A percentile compares a stretch with the other conserved stretches of the same genome.
Conservation (phyloP, 225 moss, liverwort and hornwort species). For the Polytrichum formosum region DNA sequence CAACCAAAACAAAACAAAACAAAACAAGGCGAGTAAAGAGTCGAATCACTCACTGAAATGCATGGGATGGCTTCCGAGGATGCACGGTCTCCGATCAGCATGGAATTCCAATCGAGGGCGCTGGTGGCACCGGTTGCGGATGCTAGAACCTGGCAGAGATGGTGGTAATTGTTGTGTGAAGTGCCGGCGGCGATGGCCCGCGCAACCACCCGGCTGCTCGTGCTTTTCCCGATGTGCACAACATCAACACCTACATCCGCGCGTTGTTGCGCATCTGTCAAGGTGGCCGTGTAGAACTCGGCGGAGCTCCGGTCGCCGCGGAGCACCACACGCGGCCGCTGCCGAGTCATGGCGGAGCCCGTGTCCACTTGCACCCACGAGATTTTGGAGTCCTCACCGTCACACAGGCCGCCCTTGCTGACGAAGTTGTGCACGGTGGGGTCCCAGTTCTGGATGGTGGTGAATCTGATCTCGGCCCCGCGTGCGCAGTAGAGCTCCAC, state of each 20-base stretch:
- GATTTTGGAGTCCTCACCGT: slow-evolving; percentile 17
- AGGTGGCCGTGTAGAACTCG: slow-evolving; percentile 2
- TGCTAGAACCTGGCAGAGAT: slow-evolving; percentile 8
- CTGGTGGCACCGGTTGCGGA: slow-evolving; percentile 4
- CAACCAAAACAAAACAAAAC: too few species aligned
- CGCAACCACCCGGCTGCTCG: slow-evolving; percentile 13
- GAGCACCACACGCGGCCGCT: slow-evolving; percentile 21
- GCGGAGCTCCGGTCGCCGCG: slow-evolving; percentile 14
- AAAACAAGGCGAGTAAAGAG: background rate
- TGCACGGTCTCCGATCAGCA: slow-evolving; percentile 15
- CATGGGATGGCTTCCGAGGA: background rate
- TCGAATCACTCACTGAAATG: slow-evolving; percentile 1
- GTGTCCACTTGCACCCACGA: slow-evolving; percentile 18
- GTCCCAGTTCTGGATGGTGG: slow-evolving; percentile 13
- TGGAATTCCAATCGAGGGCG: background rate
- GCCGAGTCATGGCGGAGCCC: slow-evolving; percentile 15
- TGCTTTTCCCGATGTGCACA: slow-evolving; percentile 12
- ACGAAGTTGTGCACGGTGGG: slow-evolving; percentile 9
- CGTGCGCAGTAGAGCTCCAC: slow-evolving; percentile 20
- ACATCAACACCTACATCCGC: slow-evolving; percentile 16
- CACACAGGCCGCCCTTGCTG: slow-evolving; percentile 15
- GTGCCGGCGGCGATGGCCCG: slow-evolving; percentile 10
- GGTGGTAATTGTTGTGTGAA: background rate
- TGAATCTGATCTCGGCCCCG: slow-evolving; percentile 18
- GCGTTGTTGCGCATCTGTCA: slow-evolving; percentile 1